These are phyloP conservation scores for Amborella trichopoda DNA, from an alignment of 164 flowering plant genomes.

Conservation along the genomic window DNA sequence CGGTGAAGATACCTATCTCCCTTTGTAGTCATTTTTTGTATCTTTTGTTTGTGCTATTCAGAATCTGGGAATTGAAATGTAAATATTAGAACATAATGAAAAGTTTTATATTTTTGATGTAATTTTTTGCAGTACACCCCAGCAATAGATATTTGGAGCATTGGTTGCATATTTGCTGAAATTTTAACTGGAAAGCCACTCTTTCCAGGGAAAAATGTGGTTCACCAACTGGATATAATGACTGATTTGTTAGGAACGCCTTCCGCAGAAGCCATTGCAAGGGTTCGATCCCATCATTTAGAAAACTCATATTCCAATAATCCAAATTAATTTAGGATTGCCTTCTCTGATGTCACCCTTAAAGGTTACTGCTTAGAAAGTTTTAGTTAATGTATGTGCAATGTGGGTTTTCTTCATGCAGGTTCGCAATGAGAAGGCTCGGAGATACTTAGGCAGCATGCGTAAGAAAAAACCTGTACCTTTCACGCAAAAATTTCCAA, in stretches of 20 bases:
- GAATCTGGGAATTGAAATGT: too few relatives aligned
- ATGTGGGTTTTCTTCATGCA: too few relatives aligned
- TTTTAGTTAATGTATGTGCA: too few relatives aligned
- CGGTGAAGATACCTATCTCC: too few relatives aligned
- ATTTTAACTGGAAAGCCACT: conserved; percentile 94
- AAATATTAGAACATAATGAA: too few relatives aligned
- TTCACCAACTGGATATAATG: conserved; percentile 93
- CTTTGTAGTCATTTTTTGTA: too few relatives aligned
- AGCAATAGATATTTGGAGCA: conserved; percentile 98
- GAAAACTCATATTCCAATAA: too few relatives aligned
- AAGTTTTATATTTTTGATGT: too few relatives aligned
- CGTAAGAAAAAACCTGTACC: conserved; percentile 77
- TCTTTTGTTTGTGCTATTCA: too few relatives aligned
- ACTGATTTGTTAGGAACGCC: conserved; percentile 94
- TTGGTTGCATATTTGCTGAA: conserved; percentile 96
- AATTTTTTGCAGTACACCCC: conserved; percentile 94
- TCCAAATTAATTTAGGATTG: too few relatives aligned
- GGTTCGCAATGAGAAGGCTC: conserved; percentile 96
- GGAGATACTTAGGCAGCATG: conserved; percentile 93
- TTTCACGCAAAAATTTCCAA: conserved; percentile 82
- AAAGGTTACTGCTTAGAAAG: too few relatives aligned
- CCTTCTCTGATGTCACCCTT: too few relatives aligned
- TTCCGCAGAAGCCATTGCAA: conserved; percentile 74
- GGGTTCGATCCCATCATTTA: conserved; percentile 41
- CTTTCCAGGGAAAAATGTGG: conserved; percentile 97